Percentiles rank a stretch among this genome's conserved stretches.
Evolutionary conservation across 768 basidiomycete genomes (phyloP).

Genomic region (Pleurotus platypus): DNA sequence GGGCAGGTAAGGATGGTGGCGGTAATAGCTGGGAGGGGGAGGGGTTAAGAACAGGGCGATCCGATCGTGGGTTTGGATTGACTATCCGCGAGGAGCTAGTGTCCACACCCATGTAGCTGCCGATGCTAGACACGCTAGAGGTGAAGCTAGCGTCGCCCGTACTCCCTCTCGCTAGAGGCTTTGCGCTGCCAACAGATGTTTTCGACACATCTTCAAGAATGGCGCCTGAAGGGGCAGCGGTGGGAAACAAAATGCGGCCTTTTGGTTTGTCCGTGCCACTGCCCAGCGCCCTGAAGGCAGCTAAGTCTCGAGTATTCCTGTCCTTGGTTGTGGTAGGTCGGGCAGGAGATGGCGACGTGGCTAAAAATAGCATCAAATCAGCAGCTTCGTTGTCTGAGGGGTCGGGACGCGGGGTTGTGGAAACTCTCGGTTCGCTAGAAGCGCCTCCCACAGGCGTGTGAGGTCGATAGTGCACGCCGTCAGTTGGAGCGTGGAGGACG

Average conservation of each 20-base stretch:
- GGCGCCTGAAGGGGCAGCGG: constrained; percentile 14
- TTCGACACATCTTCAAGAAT: background rate
- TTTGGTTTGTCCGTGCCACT: constrained; percentile 45
- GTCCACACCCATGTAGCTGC: constrained; percentile 23
- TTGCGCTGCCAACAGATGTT: background rate
- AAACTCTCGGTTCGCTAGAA: constrained; percentile 32
- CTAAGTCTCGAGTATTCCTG: constrained; percentile 50
- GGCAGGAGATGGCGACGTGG: constrained; percentile 80
- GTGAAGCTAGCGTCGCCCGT: constrained; percentile 39
- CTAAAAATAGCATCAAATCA: constrained; percentile 81
- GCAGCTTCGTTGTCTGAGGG: constrained; percentile 82
- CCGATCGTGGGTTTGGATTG: constrained; percentile 7
- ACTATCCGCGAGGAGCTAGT: background rate
- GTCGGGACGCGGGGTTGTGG: constrained; percentile 15
- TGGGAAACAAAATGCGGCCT: constrained; percentile 71
- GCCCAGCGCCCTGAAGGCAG: constrained; percentile 55
- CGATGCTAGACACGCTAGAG: constrained; percentile 40
- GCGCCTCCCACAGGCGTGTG: constrained; percentile 18
- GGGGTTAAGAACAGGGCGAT: background rate
- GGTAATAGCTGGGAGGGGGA: constrained; percentile 26
- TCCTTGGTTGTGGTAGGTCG: constrained; percentile 40
- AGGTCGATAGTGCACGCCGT: constrained; percentile 12
- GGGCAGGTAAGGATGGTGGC: constrained; percentile 22
- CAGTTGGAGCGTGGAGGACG: constrained; percentile 32
- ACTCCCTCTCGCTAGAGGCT: constrained; percentile 13